phyloP scores from a whole-genome alignment of 352 stramenopile species.

The Pythium angustatum region DNA sequence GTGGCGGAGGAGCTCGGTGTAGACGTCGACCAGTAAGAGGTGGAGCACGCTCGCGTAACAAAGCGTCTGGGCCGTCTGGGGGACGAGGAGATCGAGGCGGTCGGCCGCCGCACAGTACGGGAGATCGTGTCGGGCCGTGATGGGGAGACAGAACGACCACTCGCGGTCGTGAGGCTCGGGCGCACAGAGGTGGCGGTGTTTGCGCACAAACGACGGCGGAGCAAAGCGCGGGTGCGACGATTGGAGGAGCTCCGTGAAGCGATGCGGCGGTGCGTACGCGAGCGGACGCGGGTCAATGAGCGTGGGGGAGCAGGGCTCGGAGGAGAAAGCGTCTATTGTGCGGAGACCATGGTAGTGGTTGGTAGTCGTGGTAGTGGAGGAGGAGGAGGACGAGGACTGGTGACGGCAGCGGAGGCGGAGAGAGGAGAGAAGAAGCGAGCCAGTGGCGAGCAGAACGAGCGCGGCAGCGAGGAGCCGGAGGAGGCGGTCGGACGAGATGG shows the following conservation, averaged over 20 bases:
- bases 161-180: constrained; percentile 9
- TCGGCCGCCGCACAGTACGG: constrained; percentile 46
- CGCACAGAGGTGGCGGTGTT: constrained; percentile 26
- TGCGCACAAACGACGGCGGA: constrained; percentile 30
- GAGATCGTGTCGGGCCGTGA: constrained; percentile 45
- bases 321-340: background rate
- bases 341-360: background rate
- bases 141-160: constrained; percentile 52
- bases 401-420: constrained; percentile 5
- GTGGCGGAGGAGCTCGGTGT: constrained; percentile 37
- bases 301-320: constrained; percentile 1
- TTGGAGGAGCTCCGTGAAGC: constrained; percentile 22
- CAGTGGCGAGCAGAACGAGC: constrained; percentile 7
- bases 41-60: constrained; percentile 56
- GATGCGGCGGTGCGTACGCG: constrained; percentile 5
- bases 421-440: constrained; percentile 18
- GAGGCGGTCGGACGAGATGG: constrained; percentile 6
- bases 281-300: constrained; percentile 12
- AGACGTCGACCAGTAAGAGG: constrained; percentile 57
- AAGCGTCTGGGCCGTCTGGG: constrained; percentile 29
- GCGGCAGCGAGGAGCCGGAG: background rate
- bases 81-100: constrained; percentile 46
- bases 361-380: background rate
- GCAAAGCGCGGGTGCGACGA: constrained; percentile 6
- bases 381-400: background rate